Percentiles rank a stretch among this genome's conserved stretches.
Evolutionary conservation across 345 rosid genomes (phyloP).

Genomic region (Ceriops zippeliana): DNA sequence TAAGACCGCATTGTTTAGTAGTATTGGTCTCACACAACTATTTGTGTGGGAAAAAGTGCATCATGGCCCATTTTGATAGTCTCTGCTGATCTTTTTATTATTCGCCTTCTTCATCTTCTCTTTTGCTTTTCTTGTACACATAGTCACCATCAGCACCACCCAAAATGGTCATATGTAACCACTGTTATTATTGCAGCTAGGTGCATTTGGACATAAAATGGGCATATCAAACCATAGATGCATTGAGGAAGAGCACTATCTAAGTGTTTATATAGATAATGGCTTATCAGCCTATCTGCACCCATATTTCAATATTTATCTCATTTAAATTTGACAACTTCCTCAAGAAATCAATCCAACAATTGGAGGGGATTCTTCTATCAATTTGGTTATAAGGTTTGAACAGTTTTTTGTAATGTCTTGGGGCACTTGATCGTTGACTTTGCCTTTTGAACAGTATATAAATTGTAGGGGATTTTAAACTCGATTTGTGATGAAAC

Average conservation of each 20-base stretch:
- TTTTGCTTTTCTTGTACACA: neutral
- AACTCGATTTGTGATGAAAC: too few relatives aligned
- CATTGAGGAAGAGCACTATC: constrained; percentile 3
- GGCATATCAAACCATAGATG: constrained; percentile 1
- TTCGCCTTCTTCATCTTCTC: neutral
- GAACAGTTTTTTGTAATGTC: neutral
- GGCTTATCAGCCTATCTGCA: constrained; percentile 4
- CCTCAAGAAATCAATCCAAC: too few relatives aligned
- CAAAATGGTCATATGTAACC: constrained; percentile 7
- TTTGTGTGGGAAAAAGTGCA: constrained; percentile 1
- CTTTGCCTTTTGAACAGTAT: too few relatives aligned
- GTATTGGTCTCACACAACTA: neutral
- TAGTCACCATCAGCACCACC: constrained; percentile 9
- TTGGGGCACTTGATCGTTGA: too few relatives aligned
- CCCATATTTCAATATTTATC: neutral
- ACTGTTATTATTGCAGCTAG: constrained; percentile 6
- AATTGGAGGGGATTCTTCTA: neutral
- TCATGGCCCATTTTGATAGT: constrained; percentile 14
- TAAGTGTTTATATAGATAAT: constrained; percentile 3
- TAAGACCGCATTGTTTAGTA: neutral
- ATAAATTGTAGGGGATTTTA: too few relatives aligned
- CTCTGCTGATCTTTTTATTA: neutral
- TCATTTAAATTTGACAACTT: neutral
- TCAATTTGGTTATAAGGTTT: neutral
- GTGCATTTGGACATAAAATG: constrained; percentile 34